phyloP scores from a whole-genome alignment of 2,329 filamentous ascomycete genomes.

The Chlorencoelia australis region DNA sequence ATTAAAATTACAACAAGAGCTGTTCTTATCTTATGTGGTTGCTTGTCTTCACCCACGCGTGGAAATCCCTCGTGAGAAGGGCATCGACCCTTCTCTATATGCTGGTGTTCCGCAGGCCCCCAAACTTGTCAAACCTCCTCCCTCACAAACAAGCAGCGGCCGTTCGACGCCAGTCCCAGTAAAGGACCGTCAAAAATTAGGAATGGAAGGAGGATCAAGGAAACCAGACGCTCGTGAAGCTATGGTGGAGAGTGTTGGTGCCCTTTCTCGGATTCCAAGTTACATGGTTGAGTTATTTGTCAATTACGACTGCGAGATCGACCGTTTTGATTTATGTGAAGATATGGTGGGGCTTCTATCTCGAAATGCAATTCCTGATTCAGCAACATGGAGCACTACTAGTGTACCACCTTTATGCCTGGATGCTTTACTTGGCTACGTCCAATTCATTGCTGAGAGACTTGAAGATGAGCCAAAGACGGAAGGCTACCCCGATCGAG shows the following conservation, averaged over 20 bases:
- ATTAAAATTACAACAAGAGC: conserved; percentile 89
- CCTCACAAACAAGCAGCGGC: conserved; percentile 67
- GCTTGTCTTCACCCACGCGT: conserved; percentile 90
- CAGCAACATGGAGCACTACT: conserved; percentile 96
- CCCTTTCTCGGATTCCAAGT: conserved; percentile 81
- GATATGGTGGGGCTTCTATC: conserved; percentile 90
- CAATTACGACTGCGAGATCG: conserved; percentile 95
- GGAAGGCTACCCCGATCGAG: conserved; percentile 57
- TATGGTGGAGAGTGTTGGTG: conserved; percentile 95
- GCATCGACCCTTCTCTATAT: conserved; percentile 86
- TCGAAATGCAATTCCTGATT: conserved; percentile 90
- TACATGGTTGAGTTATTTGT: conserved; percentile 95
- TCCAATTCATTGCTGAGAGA: conserved; percentile 85
- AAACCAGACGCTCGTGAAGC: conserved; percentile 94
- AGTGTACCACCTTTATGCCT: conserved; percentile 93
- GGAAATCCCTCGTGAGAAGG: conserved; percentile 81
- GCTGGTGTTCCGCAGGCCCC: conserved; percentile 87
- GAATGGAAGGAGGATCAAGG: conserved; percentile 80
- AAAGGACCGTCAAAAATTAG: conserved; percentile 84
- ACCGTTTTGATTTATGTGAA: conserved; percentile 84
- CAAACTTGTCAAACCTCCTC: conserved; percentile 69
- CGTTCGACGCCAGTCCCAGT: conserved; percentile 83
- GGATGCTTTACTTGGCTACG: conserved; percentile 80
- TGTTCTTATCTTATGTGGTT: conserved; percentile 89
- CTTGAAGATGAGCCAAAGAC: conserved; percentile 58